phyloP scores from a whole-genome alignment of 139 green algal genomes.

The Pedinophyceae sp. region DNA sequence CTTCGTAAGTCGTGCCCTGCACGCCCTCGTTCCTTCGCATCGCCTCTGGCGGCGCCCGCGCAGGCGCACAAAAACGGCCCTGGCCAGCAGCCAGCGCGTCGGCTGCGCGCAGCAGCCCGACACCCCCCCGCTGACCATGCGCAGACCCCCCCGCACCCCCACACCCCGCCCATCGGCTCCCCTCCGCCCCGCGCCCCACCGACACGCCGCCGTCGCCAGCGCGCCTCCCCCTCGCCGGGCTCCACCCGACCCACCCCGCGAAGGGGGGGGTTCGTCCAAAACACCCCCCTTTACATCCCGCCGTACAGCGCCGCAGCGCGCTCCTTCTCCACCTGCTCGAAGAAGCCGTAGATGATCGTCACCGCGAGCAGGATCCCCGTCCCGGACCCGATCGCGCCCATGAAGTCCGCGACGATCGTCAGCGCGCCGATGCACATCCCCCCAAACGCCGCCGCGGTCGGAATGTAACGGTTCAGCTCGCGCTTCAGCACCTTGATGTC shows the following conservation, averaged over 20 bases:
- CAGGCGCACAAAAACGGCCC: too few species aligned
- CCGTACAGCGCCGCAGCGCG: slow-evolving; percentile 25
- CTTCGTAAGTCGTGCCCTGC: too few species aligned
- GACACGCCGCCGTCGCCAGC: background rate
- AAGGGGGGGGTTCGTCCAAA: background rate
- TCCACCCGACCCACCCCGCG: background rate
- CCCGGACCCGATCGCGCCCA: slow-evolving; percentile 79
- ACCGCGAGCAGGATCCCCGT: slow-evolving; percentile 96
- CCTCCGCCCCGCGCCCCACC: background rate
- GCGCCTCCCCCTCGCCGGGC: background rate
- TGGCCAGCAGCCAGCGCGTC: too few species aligned
- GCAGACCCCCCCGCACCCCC: too few species aligned
- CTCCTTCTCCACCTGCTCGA: slow-evolving; percentile 77
- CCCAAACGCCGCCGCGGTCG: slow-evolving; percentile 86
- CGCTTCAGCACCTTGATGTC: slow-evolving; percentile 71
- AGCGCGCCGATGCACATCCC: slow-evolving; percentile 99
- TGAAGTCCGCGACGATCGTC: slow-evolving; percentile 97
- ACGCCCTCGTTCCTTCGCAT: too few species aligned
- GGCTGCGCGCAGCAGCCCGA: too few species aligned
- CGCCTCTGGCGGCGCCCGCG: too few species aligned
- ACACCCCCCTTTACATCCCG: too few species aligned
- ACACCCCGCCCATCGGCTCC: too few species aligned
- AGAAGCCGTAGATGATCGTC: slow-evolving; percentile 97
- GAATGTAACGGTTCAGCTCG: slow-evolving; percentile 94
- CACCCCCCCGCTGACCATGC: too few species aligned